Evolutionary conservation across 352 stramenopile species (phyloP).

Genomic region (Pythium brachiatum): DNA sequence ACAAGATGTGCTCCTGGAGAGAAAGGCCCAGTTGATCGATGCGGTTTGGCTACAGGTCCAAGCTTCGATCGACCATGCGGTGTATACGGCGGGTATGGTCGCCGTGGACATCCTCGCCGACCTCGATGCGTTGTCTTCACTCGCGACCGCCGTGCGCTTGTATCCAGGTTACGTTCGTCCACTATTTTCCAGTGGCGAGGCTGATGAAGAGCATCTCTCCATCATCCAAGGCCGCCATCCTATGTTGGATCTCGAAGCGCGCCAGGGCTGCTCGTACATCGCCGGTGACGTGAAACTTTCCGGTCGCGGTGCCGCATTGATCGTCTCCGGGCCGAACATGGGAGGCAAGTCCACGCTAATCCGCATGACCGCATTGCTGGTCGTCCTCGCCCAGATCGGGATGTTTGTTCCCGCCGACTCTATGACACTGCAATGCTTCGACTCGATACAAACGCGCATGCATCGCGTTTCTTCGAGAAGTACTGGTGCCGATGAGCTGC

Average conservation of each 20-base stretch:
- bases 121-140: conserved; percentile 64
- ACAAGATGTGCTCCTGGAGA: conserved; percentile 32
- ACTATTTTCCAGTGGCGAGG: conserved; percentile 17
- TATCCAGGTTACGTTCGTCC: conserved; percentile 45
- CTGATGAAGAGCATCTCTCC: conserved; percentile 22
- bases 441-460: conserved; percentile 73
- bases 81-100: conserved; percentile 41
- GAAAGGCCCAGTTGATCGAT: conserved; percentile 32
- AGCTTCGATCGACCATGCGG: conserved; percentile 28
- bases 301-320: conserved; percentile 20
- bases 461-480: conserved; percentile 28
- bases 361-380: conserved; percentile 53
- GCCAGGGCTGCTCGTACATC: conserved; percentile 21
- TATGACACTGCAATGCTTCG: conserved; percentile 45
- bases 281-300: conserved; percentile 31
- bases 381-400: conserved; percentile 69
- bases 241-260: conserved; percentile 39
- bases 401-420: conserved; percentile 50
- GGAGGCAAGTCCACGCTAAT: conserved; percentile 76
- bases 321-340: conserved; percentile 86
- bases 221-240: conserved; percentile 57
- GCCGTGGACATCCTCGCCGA: conserved; percentile 43
- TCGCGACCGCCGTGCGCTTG: conserved; percentile 45
- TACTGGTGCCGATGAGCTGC: conserved; percentile 26
- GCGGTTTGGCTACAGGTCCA: conserved; percentile 44